A percentile compares a stretch with the other conserved stretches of the same genome.
Conservation (phyloP, 2,329 filamentous ascomycete genomes). For the Stromatinia cepivora region DNA sequence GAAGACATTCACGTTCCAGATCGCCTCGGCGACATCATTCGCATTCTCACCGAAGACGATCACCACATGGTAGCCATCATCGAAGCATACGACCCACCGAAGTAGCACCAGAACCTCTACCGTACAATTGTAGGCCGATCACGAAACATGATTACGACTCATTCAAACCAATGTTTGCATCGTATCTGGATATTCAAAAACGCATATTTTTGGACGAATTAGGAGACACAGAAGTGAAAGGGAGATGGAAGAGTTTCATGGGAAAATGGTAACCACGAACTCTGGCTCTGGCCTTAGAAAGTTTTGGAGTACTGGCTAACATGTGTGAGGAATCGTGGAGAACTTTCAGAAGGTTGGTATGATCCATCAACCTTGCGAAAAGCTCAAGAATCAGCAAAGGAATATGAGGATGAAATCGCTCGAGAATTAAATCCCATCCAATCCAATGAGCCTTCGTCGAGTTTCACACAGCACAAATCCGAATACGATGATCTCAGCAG, state of each 20-base stretch:
- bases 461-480: slow-evolving; percentile 4
- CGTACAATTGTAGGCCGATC: slow-evolving; percentile 64
- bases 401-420: slow-evolving; percentile 18
- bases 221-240: slow-evolving; percentile 71
- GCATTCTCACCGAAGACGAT: slow-evolving; percentile 30
- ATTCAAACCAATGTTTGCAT: slow-evolving; percentile 73
- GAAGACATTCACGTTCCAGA: slow-evolving; percentile 25
- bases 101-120: slow-evolving; percentile 48
- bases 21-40: slow-evolving; percentile 25
- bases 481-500: not conserved
- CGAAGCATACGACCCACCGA: slow-evolving; percentile 41
- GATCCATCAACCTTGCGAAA: slow-evolving; percentile 62
- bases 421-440: slow-evolving; percentile 23
- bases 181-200: slow-evolving; percentile 90
- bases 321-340: slow-evolving; percentile 71
- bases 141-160: slow-evolving; percentile 65
- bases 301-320: slow-evolving; percentile 44
- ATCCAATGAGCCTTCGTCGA: slow-evolving; percentile 22
- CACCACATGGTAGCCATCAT: slow-evolving; percentile 30
- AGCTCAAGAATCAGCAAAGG: slow-evolving; percentile 32
- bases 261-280: slow-evolving; percentile 69
- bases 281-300: slow-evolving; percentile 16
- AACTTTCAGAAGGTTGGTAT: slow-evolving; percentile 91
- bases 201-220: slow-evolving; percentile 66
- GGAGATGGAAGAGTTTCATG: slow-evolving; percentile 92